Conservation (phyloP, 495 filamentous ascomycete genomes). For the Friedmanniomyces simplex region DNA sequence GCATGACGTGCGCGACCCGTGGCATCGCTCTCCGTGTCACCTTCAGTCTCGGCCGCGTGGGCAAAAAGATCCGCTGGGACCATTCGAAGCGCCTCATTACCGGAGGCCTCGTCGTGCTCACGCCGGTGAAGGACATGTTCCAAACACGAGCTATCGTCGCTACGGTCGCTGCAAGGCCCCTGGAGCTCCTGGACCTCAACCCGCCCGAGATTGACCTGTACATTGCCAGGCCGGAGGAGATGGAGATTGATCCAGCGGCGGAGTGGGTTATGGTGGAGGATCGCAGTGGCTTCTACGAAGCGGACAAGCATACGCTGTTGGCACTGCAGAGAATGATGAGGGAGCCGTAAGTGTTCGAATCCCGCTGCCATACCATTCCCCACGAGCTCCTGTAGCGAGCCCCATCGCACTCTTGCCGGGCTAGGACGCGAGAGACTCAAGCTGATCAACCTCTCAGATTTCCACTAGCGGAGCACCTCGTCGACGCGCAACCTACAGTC, state of each 20-base stretch:
- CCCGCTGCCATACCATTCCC: background rate
- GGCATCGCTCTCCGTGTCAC: constrained; percentile 58
- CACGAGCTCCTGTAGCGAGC: constrained; percentile 9
- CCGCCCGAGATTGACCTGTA: constrained; percentile 70
- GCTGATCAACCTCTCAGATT: constrained; percentile 37
- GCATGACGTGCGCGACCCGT: constrained; percentile 48
- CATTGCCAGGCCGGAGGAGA: constrained; percentile 51
- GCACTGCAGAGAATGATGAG: constrained; percentile 61
- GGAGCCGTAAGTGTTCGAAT: constrained; percentile 40
- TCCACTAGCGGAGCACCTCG: constrained; percentile 52
- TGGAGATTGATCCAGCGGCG: constrained; percentile 55
- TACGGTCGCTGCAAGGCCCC: constrained; percentile 58
- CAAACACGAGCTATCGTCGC: constrained; percentile 57
- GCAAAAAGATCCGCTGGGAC: constrained; percentile 64
- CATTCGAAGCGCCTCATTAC: constrained; percentile 62
- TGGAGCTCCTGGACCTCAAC: constrained; percentile 47
- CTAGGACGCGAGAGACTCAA: background rate
- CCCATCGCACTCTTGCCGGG: background rate
- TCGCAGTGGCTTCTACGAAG: constrained; percentile 61
- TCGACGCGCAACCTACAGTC: constrained; percentile 39
- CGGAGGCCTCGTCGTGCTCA: constrained; percentile 62
- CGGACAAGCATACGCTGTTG: constrained; percentile 56
- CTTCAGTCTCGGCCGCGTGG: constrained; percentile 58
- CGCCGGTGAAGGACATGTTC: constrained; percentile 54
- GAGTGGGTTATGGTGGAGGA: constrained; percentile 75